Evolutionary conservation across 257 asterid species (phyloP).

Genomic region (Solanum tarijense): DNA sequence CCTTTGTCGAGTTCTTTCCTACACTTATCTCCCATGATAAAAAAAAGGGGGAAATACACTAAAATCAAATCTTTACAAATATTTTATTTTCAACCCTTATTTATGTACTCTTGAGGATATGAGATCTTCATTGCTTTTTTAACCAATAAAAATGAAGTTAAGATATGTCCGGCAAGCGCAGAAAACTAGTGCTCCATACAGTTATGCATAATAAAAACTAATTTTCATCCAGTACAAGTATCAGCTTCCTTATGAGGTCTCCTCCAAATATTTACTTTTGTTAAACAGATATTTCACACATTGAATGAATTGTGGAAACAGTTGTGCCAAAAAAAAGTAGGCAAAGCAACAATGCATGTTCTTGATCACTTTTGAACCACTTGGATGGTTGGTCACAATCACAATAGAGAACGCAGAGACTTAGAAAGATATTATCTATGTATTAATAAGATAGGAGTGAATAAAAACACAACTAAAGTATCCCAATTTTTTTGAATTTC

Average conservation of each 20-base stretch:
- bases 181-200: not conserved
- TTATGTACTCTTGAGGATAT: not conserved
- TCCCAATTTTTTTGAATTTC: not conserved
- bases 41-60: not conserved
- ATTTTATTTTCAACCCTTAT: not conserved
- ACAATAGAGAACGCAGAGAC: not conserved
- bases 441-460: not conserved
- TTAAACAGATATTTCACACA: not conserved
- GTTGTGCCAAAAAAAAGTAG: not conserved
- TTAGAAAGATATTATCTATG: not conserved
- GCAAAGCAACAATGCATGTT: not conserved
- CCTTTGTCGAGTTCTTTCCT: not conserved
- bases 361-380: not conserved
- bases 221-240: not conserved
- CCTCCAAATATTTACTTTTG: not conserved
- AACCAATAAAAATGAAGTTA: not conserved
- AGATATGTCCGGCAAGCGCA: not conserved
- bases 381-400: not conserved
- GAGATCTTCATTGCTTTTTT: not conserved
- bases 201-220: not conserved
- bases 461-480: not conserved
- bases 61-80: not conserved
- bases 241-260: not conserved
- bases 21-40: not conserved
- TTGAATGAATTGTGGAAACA: not conserved